A percentile compares a stretch with the other conserved stretches of the same genome.
These are phyloP conservation scores for Thielaviopsis musarum DNA, from an alignment of 2,329 filamentous ascomycete species.

Conservation along the genomic window DNA sequence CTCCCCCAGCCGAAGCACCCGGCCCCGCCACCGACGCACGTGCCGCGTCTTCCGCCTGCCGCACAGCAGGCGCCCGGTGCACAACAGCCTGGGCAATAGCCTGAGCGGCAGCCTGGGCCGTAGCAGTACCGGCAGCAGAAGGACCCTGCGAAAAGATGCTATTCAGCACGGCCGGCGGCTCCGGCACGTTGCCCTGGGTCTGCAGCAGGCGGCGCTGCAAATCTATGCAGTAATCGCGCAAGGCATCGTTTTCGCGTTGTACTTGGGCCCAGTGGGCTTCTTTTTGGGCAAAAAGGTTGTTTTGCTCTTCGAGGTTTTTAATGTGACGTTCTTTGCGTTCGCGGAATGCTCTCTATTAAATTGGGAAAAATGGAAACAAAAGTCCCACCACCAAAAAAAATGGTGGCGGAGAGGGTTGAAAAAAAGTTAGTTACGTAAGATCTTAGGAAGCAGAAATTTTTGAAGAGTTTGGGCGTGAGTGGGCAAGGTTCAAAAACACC, in stretches of 20 bases:
- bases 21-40: constrained; percentile 18
- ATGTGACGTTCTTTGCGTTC: constrained; percentile 98
- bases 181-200: constrained; percentile 66
- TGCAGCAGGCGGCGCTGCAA: constrained; percentile 78
- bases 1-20: constrained; percentile 28
- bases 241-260: constrained; percentile 73
- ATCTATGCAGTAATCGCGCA: constrained; percentile 84
- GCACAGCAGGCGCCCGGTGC: background rate
- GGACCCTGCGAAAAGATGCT: too few species aligned
- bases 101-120: too few species aligned
- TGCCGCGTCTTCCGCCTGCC: constrained; percentile 14
- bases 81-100: background rate
- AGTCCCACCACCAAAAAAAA: background rate
- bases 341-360: constrained; percentile 69
- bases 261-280: constrained; percentile 64
- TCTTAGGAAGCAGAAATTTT: constrained; percentile 7
- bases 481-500: constrained; percentile 15
- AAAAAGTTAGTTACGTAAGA: constrained; percentile 17
- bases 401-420: too few species aligned
- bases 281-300: constrained; percentile 61
- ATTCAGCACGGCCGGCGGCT: constrained; percentile 38
- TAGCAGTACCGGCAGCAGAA: too few species aligned
- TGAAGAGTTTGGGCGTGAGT: constrained; percentile 3
- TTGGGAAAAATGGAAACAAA: background rate
- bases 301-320: constrained; percentile 89